Evolutionary conservation across 306 rosid genomes (phyloP).

Genomic region (Ormosia emarginata): DNA sequence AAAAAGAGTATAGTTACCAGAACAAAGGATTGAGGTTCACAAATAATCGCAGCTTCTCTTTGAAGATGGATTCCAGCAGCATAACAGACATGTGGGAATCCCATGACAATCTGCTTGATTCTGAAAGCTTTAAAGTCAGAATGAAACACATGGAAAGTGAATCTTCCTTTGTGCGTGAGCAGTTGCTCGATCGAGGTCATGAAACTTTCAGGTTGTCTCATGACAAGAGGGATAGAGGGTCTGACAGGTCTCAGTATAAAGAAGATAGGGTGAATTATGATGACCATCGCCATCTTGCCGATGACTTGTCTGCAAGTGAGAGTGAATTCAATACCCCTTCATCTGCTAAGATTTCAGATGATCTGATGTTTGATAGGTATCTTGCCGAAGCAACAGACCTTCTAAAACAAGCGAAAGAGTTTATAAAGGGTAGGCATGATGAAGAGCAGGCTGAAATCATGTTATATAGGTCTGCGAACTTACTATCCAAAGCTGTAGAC

Average conservation of each 20-base stretch:
- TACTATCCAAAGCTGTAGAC: constrained; percentile 73
- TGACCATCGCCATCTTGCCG: constrained; percentile 18
- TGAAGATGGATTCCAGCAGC: constrained; percentile 44
- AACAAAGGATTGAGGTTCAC: constrained; percentile 45
- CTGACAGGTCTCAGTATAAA: constrained; percentile 29
- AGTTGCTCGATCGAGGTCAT: constrained; percentile 32
- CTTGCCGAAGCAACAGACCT: constrained; percentile 75
- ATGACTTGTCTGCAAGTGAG: constrained; percentile 39
- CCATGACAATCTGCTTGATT: constrained; percentile 45
- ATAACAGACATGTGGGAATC: constrained; percentile 51
- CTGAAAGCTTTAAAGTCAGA: constrained; percentile 48
- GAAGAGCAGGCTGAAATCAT: constrained; percentile 68
- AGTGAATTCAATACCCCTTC: constrained; percentile 41
- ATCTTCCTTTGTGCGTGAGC: constrained; percentile 58
- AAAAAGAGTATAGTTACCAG: constrained; percentile 39
- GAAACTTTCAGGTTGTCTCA: constrained; percentile 46
- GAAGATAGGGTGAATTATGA: constrained; percentile 27
- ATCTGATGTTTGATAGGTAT: constrained; percentile 64
- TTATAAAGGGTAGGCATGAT: constrained; percentile 45
- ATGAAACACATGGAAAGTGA: constrained; percentile 50
- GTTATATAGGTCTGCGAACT: constrained; percentile 62
- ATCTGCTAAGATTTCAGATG: constrained; percentile 61
- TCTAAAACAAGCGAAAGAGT: constrained; percentile 69
- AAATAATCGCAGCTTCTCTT: constrained; percentile 43
- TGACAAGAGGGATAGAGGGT: constrained; percentile 24